Conservation (phyloP, 2,329 filamentous ascomycete genomes). For the Boeremia exigua region DNA sequence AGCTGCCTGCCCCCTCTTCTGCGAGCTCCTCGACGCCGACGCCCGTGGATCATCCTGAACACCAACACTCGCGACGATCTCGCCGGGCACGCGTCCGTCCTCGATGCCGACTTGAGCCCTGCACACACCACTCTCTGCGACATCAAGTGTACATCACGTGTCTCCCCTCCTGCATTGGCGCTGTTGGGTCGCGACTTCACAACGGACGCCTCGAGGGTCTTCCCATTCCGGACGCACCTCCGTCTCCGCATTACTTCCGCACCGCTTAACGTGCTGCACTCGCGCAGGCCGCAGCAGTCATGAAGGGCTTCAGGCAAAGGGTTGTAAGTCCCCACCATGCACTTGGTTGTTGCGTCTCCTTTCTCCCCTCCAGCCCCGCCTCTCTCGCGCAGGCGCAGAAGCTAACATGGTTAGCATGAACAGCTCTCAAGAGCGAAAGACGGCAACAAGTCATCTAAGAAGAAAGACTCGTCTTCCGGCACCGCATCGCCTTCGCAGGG, state of each 20-base stretch:
- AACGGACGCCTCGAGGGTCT: constrained; percentile 31
- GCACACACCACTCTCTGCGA: constrained; percentile 18
- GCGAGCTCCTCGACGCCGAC: constrained; percentile 31
- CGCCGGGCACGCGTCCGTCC: constrained; percentile 32
- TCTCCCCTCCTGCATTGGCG: constrained; percentile 34
- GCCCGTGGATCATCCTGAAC: constrained; percentile 32
- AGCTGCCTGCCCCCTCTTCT: constrained; percentile 31
- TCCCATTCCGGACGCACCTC: constrained; percentile 29
- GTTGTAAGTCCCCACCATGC: constrained; percentile 71
- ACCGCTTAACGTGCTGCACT: constrained; percentile 35
- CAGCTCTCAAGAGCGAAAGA: constrained; percentile 93
- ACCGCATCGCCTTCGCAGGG: constrained; percentile 78
- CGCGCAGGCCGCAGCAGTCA: constrained; percentile 63
- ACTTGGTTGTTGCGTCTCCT: constrained; percentile 22
- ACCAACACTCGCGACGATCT: constrained; percentile 38
- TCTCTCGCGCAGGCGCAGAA: constrained; percentile 39
- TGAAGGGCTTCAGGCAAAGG: constrained; percentile 98
- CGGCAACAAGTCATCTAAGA: constrained; percentile 73
- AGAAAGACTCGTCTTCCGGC: constrained; percentile 67
- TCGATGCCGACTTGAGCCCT: constrained; percentile 42
- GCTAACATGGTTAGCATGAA: constrained; percentile 66
- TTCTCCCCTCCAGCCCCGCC: constrained; percentile 25
- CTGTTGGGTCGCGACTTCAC: constrained; percentile 32
- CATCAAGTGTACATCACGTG: constrained; percentile 27
- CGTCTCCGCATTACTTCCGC: constrained; percentile 35